These are phyloP conservation scores for Zygosaccharomyces gambellarensis DNA, from an alignment of 805 yeast genomes.

Conservation along the genomic window DNA sequence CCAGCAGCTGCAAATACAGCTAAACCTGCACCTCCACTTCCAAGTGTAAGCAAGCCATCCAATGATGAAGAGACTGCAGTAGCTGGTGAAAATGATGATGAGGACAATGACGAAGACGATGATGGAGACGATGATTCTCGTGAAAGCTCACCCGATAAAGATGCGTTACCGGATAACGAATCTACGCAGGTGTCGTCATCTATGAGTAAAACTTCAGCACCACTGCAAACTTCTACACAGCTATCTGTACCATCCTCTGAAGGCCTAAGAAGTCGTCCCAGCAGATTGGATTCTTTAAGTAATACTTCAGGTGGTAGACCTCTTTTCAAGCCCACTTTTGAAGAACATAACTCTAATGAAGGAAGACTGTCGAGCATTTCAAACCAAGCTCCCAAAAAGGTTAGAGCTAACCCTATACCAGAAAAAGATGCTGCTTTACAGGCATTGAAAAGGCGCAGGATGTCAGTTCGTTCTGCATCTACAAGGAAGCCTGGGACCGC, in stretches of 20 bases:
- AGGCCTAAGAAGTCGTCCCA: slow-evolving; percentile 18
- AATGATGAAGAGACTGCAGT: slow-evolving; percentile 4
- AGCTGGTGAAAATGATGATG: slow-evolving; percentile 1
- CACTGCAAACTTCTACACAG: slow-evolving; percentile 10
- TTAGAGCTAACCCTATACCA: slow-evolving; percentile 18
- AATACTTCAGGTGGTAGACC: slow-evolving; percentile 33
- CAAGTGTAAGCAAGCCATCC: slow-evolving; percentile 7
- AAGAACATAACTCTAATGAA: slow-evolving; percentile 9
- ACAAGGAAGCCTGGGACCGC: slow-evolving; percentile 27
- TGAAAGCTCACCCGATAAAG: background rate
- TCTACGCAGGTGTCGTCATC: background rate
- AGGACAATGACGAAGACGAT: slow-evolving; percentile 1
- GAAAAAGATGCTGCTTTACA: slow-evolving; percentile 29
- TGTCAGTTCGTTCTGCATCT: slow-evolving; percentile 25
- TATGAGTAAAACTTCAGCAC: background rate
- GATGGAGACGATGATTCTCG: background rate
- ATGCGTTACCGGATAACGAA: background rate
- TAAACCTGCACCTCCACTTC: slow-evolving; percentile 22
- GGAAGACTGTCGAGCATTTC: slow-evolving; percentile 27
- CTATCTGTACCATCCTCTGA: slow-evolving; percentile 1
- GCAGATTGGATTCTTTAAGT: slow-evolving; percentile 40
- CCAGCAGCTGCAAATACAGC: slow-evolving; percentile 27
- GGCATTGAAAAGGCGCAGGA: slow-evolving; percentile 30
- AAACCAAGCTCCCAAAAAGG: slow-evolving; percentile 17
- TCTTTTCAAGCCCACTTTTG: slow-evolving; percentile 27